Evolutionary conservation across 495 filamentous ascomycete species (phyloP).

Genomic region (Neurospora hispaniola): DNA sequence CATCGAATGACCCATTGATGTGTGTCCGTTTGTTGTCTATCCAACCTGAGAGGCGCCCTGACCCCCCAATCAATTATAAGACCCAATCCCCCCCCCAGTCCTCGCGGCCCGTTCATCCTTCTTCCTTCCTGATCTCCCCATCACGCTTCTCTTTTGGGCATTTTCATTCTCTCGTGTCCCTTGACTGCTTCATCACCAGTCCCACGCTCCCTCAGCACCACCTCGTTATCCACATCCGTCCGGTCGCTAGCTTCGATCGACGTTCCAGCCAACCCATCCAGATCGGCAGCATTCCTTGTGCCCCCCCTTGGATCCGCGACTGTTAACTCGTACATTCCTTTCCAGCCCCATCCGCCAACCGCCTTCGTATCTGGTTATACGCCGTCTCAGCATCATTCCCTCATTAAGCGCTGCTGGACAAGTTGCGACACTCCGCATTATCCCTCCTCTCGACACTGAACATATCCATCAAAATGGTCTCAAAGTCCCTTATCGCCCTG

Average conservation of each 20-base stretch:
- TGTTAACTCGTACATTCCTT: slow-evolving; percentile 9
- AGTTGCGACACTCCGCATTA: neutral
- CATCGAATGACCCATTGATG: neutral
- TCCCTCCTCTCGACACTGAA: neutral
- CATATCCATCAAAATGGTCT: slow-evolving; percentile 14
- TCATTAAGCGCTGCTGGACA: neutral
- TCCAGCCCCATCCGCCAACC: neutral
- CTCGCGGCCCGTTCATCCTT: neutral
- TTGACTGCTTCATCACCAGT: neutral
- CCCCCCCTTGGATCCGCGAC: slow-evolving; percentile 25
- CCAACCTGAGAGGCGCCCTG: neutral
- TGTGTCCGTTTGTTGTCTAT: neutral
- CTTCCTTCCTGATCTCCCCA: neutral
- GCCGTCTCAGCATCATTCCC: neutral
- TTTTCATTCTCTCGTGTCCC: slow-evolving; percentile 5
- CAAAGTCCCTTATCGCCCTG: slow-evolving; percentile 19
- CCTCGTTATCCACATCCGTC: slow-evolving; percentile 10
- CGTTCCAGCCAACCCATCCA: slow-evolving; percentile 5
- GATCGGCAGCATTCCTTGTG: slow-evolving; percentile 26
- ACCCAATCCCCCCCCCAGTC: neutral
- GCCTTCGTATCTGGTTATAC: slow-evolving; percentile 7
- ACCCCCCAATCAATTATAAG: neutral
- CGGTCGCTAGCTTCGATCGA: slow-evolving; percentile 34
- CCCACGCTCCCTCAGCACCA: neutral
- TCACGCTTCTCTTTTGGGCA: neutral